These are phyloP conservation scores for Crinitomyces ghanaensis DNA, from an alignment of 805 yeast genomes.

Conservation along the genomic window DNA sequence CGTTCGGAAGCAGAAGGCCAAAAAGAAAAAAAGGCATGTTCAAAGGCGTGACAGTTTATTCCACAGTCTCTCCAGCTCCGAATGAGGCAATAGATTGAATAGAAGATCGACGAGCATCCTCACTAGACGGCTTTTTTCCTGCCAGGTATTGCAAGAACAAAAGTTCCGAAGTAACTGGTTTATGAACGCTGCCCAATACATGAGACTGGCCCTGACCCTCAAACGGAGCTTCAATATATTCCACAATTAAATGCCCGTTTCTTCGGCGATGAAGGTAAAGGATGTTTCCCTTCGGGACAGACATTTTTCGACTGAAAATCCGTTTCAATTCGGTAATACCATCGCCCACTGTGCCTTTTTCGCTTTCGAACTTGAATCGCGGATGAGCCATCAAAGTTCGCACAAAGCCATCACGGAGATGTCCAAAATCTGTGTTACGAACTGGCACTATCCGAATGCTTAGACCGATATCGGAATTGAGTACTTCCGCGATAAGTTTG, in stretches of 20 bases:
- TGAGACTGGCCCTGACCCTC: slow-evolving; percentile 18
- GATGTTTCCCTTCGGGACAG: slow-evolving; percentile 65
- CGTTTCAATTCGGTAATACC: slow-evolving; percentile 61
- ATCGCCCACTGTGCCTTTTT: slow-evolving; percentile 28
- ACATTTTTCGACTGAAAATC: slow-evolving; percentile 52
- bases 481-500: slow-evolving; percentile 42
- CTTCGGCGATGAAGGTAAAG: slow-evolving; percentile 43
- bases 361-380: slow-evolving; percentile 37
- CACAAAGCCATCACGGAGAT: slow-evolving; percentile 78
- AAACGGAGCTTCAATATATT: slow-evolving; percentile 32
- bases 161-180: slow-evolving; percentile 54
- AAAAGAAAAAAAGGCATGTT: too few species aligned
- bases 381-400: slow-evolving; percentile 66
- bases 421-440: slow-evolving; percentile 84
- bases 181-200: slow-evolving; percentile 46
- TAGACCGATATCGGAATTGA: slow-evolving; percentile 50
- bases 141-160: slow-evolving; percentile 66
- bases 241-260: slow-evolving; percentile 37
- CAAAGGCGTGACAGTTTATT: too few species aligned
- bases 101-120: slow-evolving; percentile 37
- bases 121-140: slow-evolving; percentile 55
- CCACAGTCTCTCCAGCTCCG: too few species aligned
- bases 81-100: slow-evolving; percentile 22
- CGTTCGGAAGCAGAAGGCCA: too few species aligned
- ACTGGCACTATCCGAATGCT: slow-evolving; percentile 73